Base-by-base conservation (phyloP, 805 yeast genomes). In the Metschnikowia lunata region DNA sequence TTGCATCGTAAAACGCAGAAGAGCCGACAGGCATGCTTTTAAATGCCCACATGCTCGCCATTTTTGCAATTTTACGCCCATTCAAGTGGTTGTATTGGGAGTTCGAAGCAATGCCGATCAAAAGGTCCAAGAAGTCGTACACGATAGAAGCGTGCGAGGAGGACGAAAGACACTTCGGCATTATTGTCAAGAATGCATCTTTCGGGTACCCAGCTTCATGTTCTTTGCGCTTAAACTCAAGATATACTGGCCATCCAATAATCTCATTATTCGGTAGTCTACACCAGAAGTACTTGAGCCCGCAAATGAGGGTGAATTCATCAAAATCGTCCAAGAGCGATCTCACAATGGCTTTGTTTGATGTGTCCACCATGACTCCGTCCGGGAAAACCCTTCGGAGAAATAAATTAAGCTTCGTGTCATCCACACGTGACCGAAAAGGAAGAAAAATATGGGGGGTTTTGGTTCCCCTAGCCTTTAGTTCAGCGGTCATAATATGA, bases 21-120 rank as follows among this genome's bases (percentile, higher is more conserved):
- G 34, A 27, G n/a, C 46, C 33, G n/a, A 26, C 45, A 3, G 44
- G 39, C 48, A 53, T 61, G 40, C 53, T 52, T 37, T 51, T 57
- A 56, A 89, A 89, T 0, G 96, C 97, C 96, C 96, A 89, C 23
- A 87, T 66, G 7, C 91, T 90, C 33, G 91, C 83, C 80, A 89
- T 76, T 52, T 85, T 82, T 10, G 93, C 74, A 13, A 89, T 75
- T 58, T 87, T 88, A 38, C 89, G 74, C 0, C 93, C 95, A 56
- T 86, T 80, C 72, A 89, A 67, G 56, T 84, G 80, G 57, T 88
- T 88, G 34, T 80, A 78, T 54, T 81, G 84, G 3, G 95, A 80
- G 63, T 88, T 85, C 8, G 95, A 80, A 0, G 95, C 82, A 34
- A 89, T 65, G 9, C 88, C 75, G 9, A 88, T 85, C 36, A 90